phyloP scores from a whole-genome alignment of 331 rosid genomes.

The Telfairia occidentalis region DNA sequence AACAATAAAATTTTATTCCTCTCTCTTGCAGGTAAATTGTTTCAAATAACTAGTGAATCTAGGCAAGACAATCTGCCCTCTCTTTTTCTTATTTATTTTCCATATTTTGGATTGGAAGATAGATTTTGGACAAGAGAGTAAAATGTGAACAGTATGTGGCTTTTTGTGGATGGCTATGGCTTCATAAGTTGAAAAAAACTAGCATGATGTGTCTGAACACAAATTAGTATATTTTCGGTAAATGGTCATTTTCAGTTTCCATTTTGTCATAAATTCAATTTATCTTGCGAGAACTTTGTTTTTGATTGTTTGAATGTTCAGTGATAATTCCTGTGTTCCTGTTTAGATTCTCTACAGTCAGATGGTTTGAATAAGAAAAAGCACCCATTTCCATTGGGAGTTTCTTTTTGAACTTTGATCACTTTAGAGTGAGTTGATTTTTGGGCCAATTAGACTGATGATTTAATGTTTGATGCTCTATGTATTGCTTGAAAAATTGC shows the following conservation, averaged over 20 bases:
- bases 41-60: conserved; percentile 13
- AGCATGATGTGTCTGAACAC: conserved; percentile 4
- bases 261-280: neutral
- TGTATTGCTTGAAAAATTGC: neutral
- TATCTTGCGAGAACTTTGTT: neutral
- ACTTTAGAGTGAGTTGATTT: neutral
- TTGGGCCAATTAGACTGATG: neutral
- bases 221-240: neutral
- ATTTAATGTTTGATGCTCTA: neutral
- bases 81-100: conserved; percentile 8
- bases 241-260: neutral
- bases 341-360: neutral
- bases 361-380: neutral
- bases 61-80: conserved; percentile 7
- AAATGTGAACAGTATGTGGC: neutral
- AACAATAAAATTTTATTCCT: neutral
- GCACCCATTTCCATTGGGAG: neutral
- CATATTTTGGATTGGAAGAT: conserved; percentile 15
- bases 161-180: conserved; percentile 9
- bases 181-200: neutral
- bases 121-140: conserved; percentile 1
- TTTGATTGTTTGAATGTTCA: neutral
- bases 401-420: neutral
- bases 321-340: neutral
- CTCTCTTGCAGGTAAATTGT: conserved; percentile 7